A percentile compares a stretch with the other conserved stretches of the same genome.
Evolutionary conservation across 805 yeast species (phyloP).

Genomic region (Scheffersomyces spartinae): DNA sequence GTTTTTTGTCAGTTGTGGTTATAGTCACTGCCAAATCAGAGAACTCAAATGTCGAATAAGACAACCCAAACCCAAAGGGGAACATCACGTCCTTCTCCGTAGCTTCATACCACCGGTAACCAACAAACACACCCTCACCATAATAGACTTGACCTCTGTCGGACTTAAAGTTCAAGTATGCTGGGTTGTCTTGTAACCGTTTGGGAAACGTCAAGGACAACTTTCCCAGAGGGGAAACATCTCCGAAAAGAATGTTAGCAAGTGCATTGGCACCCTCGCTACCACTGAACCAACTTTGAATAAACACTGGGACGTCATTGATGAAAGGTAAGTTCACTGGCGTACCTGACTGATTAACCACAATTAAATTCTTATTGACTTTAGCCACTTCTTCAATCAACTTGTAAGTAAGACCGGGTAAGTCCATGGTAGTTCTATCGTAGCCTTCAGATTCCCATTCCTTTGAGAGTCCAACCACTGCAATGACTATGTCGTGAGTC

Average conservation of each 20-base stretch:
- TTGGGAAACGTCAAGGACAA: slow-evolving; percentile 45
- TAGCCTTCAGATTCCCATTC: slow-evolving; percentile 55
- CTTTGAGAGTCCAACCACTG: slow-evolving; percentile 38
- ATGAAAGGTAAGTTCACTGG: slow-evolving; percentile 52
- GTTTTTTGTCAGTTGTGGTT: slow-evolving; percentile 12
- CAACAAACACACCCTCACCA: slow-evolving; percentile 58
- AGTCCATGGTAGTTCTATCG: slow-evolving; percentile 39
- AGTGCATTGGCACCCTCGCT: slow-evolving; percentile 46
- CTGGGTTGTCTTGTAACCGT: slow-evolving; percentile 41
- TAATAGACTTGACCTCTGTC: slow-evolving; percentile 43
- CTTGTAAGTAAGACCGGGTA: slow-evolving; percentile 37
- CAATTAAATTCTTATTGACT: slow-evolving; percentile 39
- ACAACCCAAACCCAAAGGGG: slow-evolving; percentile 55
- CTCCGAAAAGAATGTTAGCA: slow-evolving; percentile 52
- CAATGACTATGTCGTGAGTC: slow-evolving; percentile 39
- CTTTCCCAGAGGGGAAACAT: slow-evolving; percentile 50
- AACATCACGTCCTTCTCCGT: slow-evolving; percentile 34
- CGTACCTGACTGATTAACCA: slow-evolving; percentile 50
- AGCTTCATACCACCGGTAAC: slow-evolving; percentile 51
- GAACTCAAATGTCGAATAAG: slow-evolving; percentile 42
- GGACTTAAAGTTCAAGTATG: slow-evolving; percentile 39
- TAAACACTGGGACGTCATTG: slow-evolving; percentile 25
- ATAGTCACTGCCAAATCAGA: slow-evolving; percentile 21
- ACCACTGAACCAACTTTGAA: slow-evolving; percentile 51
- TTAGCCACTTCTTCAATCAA: slow-evolving; percentile 32